Percentiles rank a stretch among this genome's conserved stretches.
These are phyloP conservation scores for Micromonas commoda DNA, from an alignment of 139 green algal genomes.

Conservation along the genomic window DNA sequence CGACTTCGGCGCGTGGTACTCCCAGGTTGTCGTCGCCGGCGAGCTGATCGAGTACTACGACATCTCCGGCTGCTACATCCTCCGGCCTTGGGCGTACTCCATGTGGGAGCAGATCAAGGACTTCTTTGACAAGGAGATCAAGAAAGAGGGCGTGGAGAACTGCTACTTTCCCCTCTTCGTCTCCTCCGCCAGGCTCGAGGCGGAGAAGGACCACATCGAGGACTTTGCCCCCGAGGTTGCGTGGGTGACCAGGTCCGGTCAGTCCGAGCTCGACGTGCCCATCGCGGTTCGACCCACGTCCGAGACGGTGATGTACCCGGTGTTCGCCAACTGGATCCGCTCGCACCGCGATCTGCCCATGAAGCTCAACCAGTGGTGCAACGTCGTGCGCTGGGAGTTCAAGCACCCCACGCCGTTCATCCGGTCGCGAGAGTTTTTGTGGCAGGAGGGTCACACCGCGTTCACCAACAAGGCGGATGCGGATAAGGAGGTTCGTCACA, in stretches of 20 bases:
- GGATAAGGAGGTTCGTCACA: slow-evolving; percentile 83
- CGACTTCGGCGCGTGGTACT: slow-evolving; percentile 31
- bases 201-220: slow-evolving; percentile 98
- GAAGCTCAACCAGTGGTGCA: slow-evolving; percentile 96
- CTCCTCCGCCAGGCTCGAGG: slow-evolving; percentile 86
- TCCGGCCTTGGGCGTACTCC: slow-evolving; percentile 83
- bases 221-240: slow-evolving; percentile 80
- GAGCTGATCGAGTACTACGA: slow-evolving; percentile 94
- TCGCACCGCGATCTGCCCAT: slow-evolving; percentile 93
- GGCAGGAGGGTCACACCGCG: slow-evolving; percentile 88
- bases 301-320: slow-evolving; percentile 98
- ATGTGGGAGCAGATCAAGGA: slow-evolving; percentile 80
- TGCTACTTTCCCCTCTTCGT: slow-evolving; percentile 99
- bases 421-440: slow-evolving; percentile 87
- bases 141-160: slow-evolving; percentile 91
- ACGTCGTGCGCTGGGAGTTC: slow-evolving; percentile 99
- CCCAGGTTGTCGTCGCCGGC: slow-evolving; percentile 42
- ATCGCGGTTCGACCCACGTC: slow-evolving; percentile 94
- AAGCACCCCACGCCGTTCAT: slow-evolving; percentile 99
- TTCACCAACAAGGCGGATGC: slow-evolving; percentile 84
- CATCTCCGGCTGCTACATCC: slow-evolving; percentile 96
- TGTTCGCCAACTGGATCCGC: slow-evolving; percentile 93
- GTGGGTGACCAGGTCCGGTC: slow-evolving; percentile 89
- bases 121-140: slow-evolving; percentile 90
- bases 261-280: slow-evolving; percentile 82